Conservation (phyloP, 768 basidiomycete genomes). For the Phylloporus rhodoxanthus region DNA sequence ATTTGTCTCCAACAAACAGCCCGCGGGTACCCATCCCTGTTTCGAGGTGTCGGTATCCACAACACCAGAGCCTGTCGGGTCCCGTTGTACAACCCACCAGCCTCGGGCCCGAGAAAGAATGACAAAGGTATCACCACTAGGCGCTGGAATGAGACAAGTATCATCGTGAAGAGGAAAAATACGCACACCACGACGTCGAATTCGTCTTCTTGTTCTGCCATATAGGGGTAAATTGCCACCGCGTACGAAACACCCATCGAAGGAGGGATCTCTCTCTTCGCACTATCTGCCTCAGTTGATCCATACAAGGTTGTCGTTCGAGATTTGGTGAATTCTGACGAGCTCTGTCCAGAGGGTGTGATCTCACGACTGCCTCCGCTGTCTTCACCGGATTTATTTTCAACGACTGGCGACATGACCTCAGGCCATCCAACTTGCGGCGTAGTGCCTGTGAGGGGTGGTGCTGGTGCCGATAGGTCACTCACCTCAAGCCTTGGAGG, state of each 20-base stretch:
- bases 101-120: slow-evolving; percentile 92
- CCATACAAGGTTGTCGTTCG: slow-evolving; percentile 12
- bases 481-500: slow-evolving; percentile 69
- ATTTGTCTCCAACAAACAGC: slow-evolving; percentile 89
- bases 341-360: slow-evolving; percentile 16
- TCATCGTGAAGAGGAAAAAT: not conserved
- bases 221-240: slow-evolving; percentile 97
- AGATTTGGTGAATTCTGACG: slow-evolving; percentile 20
- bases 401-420: slow-evolving; percentile 53
- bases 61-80: slow-evolving; percentile 76
- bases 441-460: slow-evolving; percentile 52
- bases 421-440: slow-evolving; percentile 77
- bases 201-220: slow-evolving; percentile 97
- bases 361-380: slow-evolving; percentile 35
- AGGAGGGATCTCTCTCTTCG: slow-evolving; percentile 39
- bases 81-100: slow-evolving; percentile 99
- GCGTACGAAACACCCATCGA: slow-evolving; percentile 77
- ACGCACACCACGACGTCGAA: slow-evolving; percentile 95
- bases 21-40: slow-evolving; percentile 97
- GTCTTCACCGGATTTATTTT: slow-evolving; percentile 43
- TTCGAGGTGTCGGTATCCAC: slow-evolving; percentile 72
- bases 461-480: slow-evolving; percentile 48
- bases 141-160: slow-evolving; percentile 5
- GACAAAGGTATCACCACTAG: slow-evolving; percentile 87
- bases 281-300: slow-evolving; percentile 30